These are phyloP conservation scores for Stemphylium vesicarium DNA, from an alignment of 2,329 filamentous ascomycete genomes.

Conservation along the genomic window DNA sequence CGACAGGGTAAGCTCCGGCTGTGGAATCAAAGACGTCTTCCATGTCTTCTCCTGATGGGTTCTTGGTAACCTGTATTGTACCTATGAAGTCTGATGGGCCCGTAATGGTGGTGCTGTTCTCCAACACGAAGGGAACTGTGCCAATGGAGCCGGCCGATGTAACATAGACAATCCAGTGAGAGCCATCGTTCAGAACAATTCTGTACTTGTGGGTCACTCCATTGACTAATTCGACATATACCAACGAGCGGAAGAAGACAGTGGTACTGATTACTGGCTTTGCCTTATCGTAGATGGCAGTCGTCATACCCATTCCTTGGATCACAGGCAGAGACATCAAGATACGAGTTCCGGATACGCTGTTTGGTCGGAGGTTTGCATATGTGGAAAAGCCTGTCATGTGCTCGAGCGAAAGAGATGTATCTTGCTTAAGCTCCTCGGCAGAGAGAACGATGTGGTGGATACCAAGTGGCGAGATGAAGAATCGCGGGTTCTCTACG, in stretches of 20 bases:
- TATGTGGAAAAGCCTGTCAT: constrained; percentile 66
- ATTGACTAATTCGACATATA: constrained; percentile 31
- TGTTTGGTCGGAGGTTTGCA: constrained; percentile 65
- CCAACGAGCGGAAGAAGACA: constrained; percentile 74
- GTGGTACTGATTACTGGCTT: constrained; percentile 76
- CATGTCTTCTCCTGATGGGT: constrained; percentile 60
- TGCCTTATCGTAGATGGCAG: constrained; percentile 73
- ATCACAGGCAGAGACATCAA: constrained; percentile 79
- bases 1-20: constrained; percentile 76
- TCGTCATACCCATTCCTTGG: constrained; percentile 89
- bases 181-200: constrained; percentile 58
- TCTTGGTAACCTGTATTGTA: constrained; percentile 82
- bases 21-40: constrained; percentile 77
- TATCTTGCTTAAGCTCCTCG: constrained; percentile 69
- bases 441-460: constrained; percentile 84
- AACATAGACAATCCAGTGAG: constrained; percentile 80
- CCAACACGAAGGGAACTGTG: constrained; percentile 71
- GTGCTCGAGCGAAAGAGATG: constrained; percentile 61
- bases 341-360: constrained; percentile 59
- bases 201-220: constrained; percentile 50
- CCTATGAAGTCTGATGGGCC: constrained; percentile 75
- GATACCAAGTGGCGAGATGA: constrained; percentile 82
- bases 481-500: constrained; percentile 64
- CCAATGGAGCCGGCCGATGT: constrained; percentile 61
- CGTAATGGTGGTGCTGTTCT: constrained; percentile 69